Conservation (phyloP, 2,329 filamentous ascomycete species). For the Calonectria hawksworthii region DNA sequence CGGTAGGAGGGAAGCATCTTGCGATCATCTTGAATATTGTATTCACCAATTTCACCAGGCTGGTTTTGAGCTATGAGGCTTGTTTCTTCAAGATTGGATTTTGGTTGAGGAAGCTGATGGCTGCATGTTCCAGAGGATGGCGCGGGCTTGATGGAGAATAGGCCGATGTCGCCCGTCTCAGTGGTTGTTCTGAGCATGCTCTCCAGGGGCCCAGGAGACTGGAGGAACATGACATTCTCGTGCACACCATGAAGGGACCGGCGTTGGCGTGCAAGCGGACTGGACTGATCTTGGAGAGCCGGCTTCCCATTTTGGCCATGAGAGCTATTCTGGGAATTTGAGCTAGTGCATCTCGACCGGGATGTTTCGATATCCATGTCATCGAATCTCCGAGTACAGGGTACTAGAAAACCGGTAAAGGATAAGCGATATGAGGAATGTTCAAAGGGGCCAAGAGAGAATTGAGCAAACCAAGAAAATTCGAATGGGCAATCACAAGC, state of each 20-base stretch:
- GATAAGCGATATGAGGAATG: slow-evolving; percentile 37
- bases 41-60: slow-evolving; percentile 50
- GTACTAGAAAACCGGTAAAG: slow-evolving; percentile 18
- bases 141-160: slow-evolving; percentile 65
- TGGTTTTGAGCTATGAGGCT: slow-evolving; percentile 45
- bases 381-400: slow-evolving; percentile 17
- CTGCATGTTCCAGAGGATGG: slow-evolving; percentile 48
- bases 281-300: slow-evolving; percentile 31
- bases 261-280: slow-evolving; percentile 45
- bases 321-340: slow-evolving; percentile 54
- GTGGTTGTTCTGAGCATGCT: slow-evolving; percentile 77
- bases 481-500: slow-evolving; percentile 34
- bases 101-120: slow-evolving; percentile 46
- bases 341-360: slow-evolving; percentile 55
- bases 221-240: slow-evolving; percentile 58
- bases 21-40: slow-evolving; percentile 56
- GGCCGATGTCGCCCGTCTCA: slow-evolving; percentile 75
- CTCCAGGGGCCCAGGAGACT: slow-evolving; percentile 68
- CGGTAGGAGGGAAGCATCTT: slow-evolving; percentile 62
- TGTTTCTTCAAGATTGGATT: slow-evolving; percentile 48
- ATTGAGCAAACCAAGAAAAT: slow-evolving; percentile 35
- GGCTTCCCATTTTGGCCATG: slow-evolving; percentile 47
- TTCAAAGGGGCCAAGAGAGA: slow-evolving; percentile 32
- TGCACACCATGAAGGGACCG: slow-evolving; percentile 60
- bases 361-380: slow-evolving; percentile 48